Base-by-base conservation (phyloP, 1,139 yeast species). In the Candida gigantensis region DNA sequence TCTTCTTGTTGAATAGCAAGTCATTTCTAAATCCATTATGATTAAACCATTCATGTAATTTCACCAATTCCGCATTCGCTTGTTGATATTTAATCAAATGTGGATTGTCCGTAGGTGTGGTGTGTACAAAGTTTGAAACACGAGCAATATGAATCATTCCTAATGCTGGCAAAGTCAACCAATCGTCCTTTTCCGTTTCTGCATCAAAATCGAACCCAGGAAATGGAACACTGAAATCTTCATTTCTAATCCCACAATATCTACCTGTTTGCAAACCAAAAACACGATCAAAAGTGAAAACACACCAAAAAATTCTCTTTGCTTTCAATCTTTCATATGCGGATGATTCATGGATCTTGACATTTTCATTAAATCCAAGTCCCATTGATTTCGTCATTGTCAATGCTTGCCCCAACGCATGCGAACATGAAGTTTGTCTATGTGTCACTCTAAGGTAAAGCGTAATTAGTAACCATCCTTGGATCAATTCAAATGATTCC, bases 401-500 rank as follows among this genome's bases (percentile, higher is more conserved):
- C 4, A 76, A 57, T 1, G 85, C 87, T 30, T 65, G 68, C 3
- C 79, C 77, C 29, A 81, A 51, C 0, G 84, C 77, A 46, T 63
- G 65, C 61, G 70, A 74, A 23, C 75, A 60, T 1, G 83, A 70
- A 5, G 77, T 72, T 53, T 81, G 87, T 35, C 84, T 63, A 47
- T 79, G 81, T 24, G 77, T 60, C 3, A 75, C 58, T 29, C 88
- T 60, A 27, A 81, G 56, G 48, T 80, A 81, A 14, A 79, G 49
- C 0, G 80, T 57, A 20, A 77, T 67, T 19, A 81, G 55, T 10
- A 79, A 55, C 84, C 86, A 79, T 27, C 79, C 69, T 51, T 81
- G 88, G 25, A 80, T 71, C 44, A 81, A 64, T 51, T 81, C 88
- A 42, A 77, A 71, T 14, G 81, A 72, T 50, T 80, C 84, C 85